Evolutionary conservation across 23 red algal genomes (phyloP).

Genomic region (Gracilaria caudata): DNA sequence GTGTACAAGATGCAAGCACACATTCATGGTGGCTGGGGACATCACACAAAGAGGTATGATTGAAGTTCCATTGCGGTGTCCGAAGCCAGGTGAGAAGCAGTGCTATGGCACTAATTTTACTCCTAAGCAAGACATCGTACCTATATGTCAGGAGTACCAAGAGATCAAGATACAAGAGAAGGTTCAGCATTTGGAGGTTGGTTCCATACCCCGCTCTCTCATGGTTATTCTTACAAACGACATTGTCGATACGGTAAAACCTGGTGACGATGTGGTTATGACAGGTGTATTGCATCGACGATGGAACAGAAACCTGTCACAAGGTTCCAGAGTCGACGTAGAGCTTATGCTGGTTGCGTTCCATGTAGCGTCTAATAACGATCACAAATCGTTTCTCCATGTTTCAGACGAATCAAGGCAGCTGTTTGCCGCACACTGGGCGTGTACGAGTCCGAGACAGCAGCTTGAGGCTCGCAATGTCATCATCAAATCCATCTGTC

Average conservation of each 20-base stretch:
- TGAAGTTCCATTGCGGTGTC: conserved; percentile 81
- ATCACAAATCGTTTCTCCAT: conserved; percentile 86
- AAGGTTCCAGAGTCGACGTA: conserved; percentile 74
- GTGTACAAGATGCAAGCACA: conserved; percentile 82
- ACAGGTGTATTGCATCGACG: conserved; percentile 74
- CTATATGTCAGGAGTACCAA: conserved; percentile 85
- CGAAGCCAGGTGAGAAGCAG: conserved; percentile 56
- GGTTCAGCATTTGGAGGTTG: conserved; percentile 85
- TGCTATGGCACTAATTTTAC: conserved; percentile 57
- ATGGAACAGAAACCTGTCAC: conserved; percentile 70
- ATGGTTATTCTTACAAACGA: conserved; percentile 92
- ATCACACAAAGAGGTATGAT: conserved; percentile 69
- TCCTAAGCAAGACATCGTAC: conserved; percentile 26
- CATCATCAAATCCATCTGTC: conserved; percentile 89
- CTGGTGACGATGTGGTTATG: conserved; percentile 94
- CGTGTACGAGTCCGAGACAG: conserved; percentile 25
- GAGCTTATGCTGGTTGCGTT: conserved; percentile 84
- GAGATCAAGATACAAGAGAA: conserved; percentile 94
- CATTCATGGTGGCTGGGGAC: conserved; percentile 68
- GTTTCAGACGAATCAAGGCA: conserved; percentile 77
- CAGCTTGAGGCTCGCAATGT: conserved; percentile 74
- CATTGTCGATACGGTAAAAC: conserved; percentile 88
- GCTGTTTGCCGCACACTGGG: conserved; percentile 77
- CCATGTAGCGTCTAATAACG: conserved; percentile 80
- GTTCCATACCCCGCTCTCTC: conserved; percentile 89